Evolutionary conservation across 352 stramenopile genomes (phyloP), one percentile per base, ranked within the genome.

Genomic region (Globisporangium cystogenes): DNA sequence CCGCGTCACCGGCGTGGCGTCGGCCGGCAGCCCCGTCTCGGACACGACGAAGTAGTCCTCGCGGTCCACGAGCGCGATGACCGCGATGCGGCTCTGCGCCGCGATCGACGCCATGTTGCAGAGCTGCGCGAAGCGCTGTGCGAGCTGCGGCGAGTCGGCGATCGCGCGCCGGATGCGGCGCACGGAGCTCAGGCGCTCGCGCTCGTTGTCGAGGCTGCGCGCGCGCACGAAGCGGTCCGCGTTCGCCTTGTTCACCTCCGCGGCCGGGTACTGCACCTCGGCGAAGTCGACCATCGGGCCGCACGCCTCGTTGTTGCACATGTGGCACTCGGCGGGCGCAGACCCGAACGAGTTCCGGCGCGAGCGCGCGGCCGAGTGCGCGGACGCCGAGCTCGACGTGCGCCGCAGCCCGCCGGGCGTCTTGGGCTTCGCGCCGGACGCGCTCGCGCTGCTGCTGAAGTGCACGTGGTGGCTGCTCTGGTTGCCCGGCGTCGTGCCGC

Each of bases 91-190:
- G 26, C 71, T 89, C 40, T 81, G 65, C 4, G 79, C 74, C 12
- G 80, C 82, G 43, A 90, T 94, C 37, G 80, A 69, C 24, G 80
- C 78, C 77, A 94, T 91, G 40, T 76, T 78, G 52, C 73, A 84
- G 51, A 92, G 78, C 50, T 92, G 80, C 29, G 62, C 57, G 27
- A 92, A 69, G 23, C 75, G 70, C 48, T 81, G 68, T 23, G 67
- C 63, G 5, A 70, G 53, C 45, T 66, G 68, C 0, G 74, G 64
- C 1, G 74, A 71, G 1, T 63, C 71, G 23, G 68, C 60, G 23
- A 89, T 57, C 18, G 68, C 80, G 14, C 65, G 60, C 20, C 65
- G 53, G 29, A 91, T 58, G 18, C 55, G 54, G 15, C 76, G 60
- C 18, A 89, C 76, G 0, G 69, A 74, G 23, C 59, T 58, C 2